Conservation (phyloP, 768 basidiomycete species). For the Boletus rufocinnamomeus region DNA sequence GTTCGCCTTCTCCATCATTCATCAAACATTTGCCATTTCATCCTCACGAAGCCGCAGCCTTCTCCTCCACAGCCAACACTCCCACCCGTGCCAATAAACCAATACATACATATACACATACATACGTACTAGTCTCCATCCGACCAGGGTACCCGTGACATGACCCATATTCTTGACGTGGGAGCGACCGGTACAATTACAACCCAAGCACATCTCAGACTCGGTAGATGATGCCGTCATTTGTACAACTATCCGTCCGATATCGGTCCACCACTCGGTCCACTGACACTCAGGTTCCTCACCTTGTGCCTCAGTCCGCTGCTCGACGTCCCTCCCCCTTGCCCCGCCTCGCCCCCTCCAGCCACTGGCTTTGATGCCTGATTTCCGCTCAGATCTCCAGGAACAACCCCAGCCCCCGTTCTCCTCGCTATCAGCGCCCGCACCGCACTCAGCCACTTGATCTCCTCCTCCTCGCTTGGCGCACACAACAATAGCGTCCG, state of each 20-base stretch:
- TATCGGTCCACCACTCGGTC: constrained; percentile 26
- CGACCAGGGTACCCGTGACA: constrained; percentile 11
- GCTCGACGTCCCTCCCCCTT: constrained; percentile 28
- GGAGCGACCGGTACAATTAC: constrained; percentile 22
- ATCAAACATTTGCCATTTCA: constrained; percentile 7
- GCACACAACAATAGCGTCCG: constrained; percentile 88
- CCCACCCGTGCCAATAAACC: neutral
- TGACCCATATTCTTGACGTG: constrained; percentile 19
- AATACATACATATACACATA: constrained; percentile 1
- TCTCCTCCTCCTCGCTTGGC: constrained; percentile 96
- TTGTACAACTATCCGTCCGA: constrained; percentile 22
- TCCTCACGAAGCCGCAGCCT: neutral
- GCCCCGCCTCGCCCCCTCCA: constrained; percentile 20
- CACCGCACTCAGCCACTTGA: constrained; percentile 95
- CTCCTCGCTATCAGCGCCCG: constrained; percentile 86
- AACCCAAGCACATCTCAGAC: constrained; percentile 4
- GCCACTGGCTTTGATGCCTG: constrained; percentile 14
- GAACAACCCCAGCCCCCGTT: constrained; percentile 50
- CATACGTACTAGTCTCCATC: neutral
- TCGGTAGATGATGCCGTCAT: constrained; percentile 26
- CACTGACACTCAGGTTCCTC: constrained; percentile 49
- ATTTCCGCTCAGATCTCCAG: constrained; percentile 43
- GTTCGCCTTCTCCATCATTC: constrained; percentile 13
- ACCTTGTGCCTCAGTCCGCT: constrained; percentile 48
- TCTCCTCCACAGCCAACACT: neutral